A percentile compares a stretch with the other conserved stretches of the same genome.
Evolutionary conservation across 1,284 basidiomycete species (phyloP).

Genomic region (Meripilus lineatus): DNA sequence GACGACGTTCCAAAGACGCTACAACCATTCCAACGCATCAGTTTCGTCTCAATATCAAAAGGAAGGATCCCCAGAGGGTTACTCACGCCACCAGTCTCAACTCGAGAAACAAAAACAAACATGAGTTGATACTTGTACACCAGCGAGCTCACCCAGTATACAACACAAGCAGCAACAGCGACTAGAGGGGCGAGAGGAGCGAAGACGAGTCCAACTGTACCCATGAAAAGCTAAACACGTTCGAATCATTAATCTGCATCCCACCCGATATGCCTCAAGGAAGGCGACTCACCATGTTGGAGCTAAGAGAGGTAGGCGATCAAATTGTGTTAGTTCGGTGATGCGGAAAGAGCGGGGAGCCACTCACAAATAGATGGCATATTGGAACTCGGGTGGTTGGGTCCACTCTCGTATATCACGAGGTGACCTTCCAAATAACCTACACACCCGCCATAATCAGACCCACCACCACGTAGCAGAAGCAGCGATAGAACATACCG

Average conservation of each 20-base stretch:
- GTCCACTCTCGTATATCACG: slow-evolving; percentile 96
- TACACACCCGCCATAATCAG: slow-evolving; percentile 22
- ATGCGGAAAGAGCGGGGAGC: background rate
- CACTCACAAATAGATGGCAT: slow-evolving; percentile 82
- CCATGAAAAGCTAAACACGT: slow-evolving; percentile 73
- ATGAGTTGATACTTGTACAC: slow-evolving; percentile 93
- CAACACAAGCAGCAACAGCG: slow-evolving; percentile 65
- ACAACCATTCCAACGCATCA: too few species aligned
- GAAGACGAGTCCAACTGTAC: slow-evolving; percentile 82
- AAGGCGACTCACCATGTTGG: slow-evolving; percentile 50
- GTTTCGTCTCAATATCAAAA: slow-evolving; percentile 4
- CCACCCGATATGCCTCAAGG: background rate
- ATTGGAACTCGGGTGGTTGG: slow-evolving; percentile 91
- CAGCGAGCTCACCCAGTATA: slow-evolving; percentile 81
- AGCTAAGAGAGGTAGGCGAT: slow-evolving; percentile 33
- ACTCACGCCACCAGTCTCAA: slow-evolving; percentile 87
- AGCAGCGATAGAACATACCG: too few species aligned
- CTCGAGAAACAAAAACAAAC: slow-evolving; percentile 85
- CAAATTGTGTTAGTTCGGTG: background rate
- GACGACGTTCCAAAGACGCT: slow-evolving; percentile 91
- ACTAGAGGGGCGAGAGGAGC: slow-evolving; percentile 91
- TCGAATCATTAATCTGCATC: background rate
- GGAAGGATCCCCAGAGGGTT: background rate
- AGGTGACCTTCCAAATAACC: slow-evolving; percentile 91
- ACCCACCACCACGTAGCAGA: slow-evolving; percentile 6